Evolutionary conservation across 805 yeast genomes (phyloP).

Genomic region (Kuraishia ogatae): DNA sequence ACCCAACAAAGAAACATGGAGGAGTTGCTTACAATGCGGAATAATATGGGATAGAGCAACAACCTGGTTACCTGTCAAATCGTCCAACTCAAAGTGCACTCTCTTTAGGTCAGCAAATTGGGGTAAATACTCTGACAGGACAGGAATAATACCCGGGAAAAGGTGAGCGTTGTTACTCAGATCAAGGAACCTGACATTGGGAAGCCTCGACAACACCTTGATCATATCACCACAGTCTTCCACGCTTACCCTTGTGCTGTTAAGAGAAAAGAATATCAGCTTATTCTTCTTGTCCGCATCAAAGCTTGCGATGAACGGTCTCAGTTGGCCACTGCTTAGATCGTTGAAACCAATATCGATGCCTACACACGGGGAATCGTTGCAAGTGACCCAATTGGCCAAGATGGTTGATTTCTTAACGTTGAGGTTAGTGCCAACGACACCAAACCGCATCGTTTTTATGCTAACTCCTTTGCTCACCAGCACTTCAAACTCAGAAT

Average conservation of each 20-base stretch:
- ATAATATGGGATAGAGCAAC: conserved; percentile 39
- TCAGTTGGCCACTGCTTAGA: conserved; percentile 34
- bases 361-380: conserved; percentile 39
- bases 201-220: conserved; percentile 26
- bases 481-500: conserved; percentile 29
- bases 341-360: conserved; percentile 50
- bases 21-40: conserved; percentile 36
- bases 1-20: conserved; percentile 48
- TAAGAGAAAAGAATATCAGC: conserved; percentile 42
- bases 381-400: conserved; percentile 38
- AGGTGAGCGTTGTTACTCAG: conserved; percentile 42
- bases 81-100: conserved; percentile 47
- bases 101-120: conserved; percentile 34
- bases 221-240: conserved; percentile 31
- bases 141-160: conserved; percentile 41
- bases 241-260: conserved; percentile 35
- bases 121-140: conserved; percentile 35
- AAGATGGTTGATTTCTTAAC: conserved; percentile 29
- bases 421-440: conserved; percentile 44
- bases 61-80: conserved; percentile 35
- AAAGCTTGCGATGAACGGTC: conserved; percentile 37
- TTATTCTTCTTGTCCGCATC: conserved; percentile 20
- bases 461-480: conserved; percentile 30
- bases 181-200: conserved; percentile 40
- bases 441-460: conserved; percentile 41